Conservation (phyloP, 371 early-diverging fungal species). For the Blakeslea trispora region DNA sequence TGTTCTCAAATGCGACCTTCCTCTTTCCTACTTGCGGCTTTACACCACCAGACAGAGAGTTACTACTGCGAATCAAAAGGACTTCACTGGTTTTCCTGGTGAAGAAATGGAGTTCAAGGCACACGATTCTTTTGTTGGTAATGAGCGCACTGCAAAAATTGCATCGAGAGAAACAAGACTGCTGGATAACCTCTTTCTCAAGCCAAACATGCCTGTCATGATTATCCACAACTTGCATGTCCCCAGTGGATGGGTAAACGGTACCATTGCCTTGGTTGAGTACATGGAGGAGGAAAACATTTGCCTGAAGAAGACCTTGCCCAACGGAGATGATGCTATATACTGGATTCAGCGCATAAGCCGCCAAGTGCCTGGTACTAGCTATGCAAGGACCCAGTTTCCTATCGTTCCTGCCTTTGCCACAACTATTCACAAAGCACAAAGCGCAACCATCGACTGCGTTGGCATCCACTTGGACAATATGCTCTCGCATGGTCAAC, state of each 20-base stretch:
- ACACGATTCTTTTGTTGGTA: not conserved
- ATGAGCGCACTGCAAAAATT: not conserved
- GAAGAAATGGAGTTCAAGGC: not conserved
- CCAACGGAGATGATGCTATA: not conserved
- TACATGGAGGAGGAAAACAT: constrained; percentile 10
- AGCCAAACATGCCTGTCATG: not conserved
- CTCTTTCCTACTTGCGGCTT: not conserved
- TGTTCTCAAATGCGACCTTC: not conserved
- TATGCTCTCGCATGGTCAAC: constrained; percentile 1
- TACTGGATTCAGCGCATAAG: constrained; percentile 7
- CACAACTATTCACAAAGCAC: not conserved
- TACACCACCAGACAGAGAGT: constrained; percentile 6
- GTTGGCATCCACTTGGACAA: not conserved
- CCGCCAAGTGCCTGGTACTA: constrained; percentile 2
- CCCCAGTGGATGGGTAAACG: constrained; percentile 4
- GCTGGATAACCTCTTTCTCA: not conserved
- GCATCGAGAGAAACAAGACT: constrained; percentile 4
- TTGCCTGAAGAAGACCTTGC: not conserved
- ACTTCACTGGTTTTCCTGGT: not conserved
- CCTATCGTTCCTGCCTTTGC: not conserved
- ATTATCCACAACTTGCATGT: constrained; percentile 5
- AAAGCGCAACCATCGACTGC: constrained; percentile 2
- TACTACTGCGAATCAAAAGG: not conserved
- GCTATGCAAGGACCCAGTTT: constrained; percentile 2
- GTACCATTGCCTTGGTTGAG: not conserved